Evolutionary conservation across 139 green algal species (phyloP), one percentile per base, ranked within the genome.

Genomic region (Tetradesmus lagerheimii): DNA sequence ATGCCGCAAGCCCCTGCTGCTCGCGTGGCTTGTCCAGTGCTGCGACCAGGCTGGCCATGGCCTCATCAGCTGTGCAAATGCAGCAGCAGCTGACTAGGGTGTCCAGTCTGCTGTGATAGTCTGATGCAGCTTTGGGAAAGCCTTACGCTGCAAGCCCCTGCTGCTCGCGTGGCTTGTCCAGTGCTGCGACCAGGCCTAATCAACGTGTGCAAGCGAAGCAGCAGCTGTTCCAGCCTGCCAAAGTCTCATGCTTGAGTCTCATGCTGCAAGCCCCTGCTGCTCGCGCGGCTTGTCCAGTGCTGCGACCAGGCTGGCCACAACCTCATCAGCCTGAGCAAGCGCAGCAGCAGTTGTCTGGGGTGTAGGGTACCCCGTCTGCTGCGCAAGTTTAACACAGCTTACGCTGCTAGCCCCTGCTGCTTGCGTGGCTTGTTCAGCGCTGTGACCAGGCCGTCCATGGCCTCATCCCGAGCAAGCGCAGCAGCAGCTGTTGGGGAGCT

Each of bases 101-200:
- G n/a, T n/a, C n/a, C n/a, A n/a, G n/a, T n/a, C n/a, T n/a, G n/a
- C n/a, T n/a, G n/a, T n/a, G n/a, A n/a, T n/a, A n/a, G n/a, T n/a
- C n/a, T n/a, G n/a, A n/a, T n/a, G n/a, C n/a, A n/a, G n/a, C n/a
- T n/a, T n/a, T n/a, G n/a, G n/a, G n/a, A n/a, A n/a, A n/a, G n/a
- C n/a, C n/a, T n/a, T 20, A 62, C 3, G 27, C 79, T n/a, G 2
- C 50, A 0, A 25, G 50, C 12, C 50, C 50, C 80, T 86, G 62
- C 83, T 79, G 62, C 37, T 88, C 45, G 8, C 25, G 29, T 31
- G 80, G 80, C 47, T 31, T 74, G 53, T 64, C 83, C 62, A 88
- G 25, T 14, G 14, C 25, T 15, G 27, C 41, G 5, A n/a, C n/a
- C n/a, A n/a, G n/a, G 39, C 53, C 35, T 87, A 53, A 53, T 87